phyloP scores from a whole-genome alignment of 2,329 filamentous ascomycete genomes.

The Clarireedia hainanense region DNA sequence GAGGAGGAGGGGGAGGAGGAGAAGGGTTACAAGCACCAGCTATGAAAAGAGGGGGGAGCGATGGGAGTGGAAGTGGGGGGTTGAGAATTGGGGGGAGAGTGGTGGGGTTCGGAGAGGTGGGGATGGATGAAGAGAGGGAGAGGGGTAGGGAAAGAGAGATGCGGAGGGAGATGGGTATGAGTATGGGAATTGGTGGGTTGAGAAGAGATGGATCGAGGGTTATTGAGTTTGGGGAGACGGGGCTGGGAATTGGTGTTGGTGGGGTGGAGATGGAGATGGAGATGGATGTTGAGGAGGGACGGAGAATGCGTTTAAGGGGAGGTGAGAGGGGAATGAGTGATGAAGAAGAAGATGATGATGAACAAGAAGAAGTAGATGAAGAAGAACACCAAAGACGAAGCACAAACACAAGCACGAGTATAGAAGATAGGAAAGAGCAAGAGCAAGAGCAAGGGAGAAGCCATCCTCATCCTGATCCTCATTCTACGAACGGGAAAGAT shows the following conservation, averaged over 20 bases:
- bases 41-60: conserved; percentile 12
- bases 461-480: too few species aligned
- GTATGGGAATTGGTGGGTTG: background rate
- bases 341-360: background rate
- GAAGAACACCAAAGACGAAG: background rate
- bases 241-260: background rate
- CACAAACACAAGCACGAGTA: too few species aligned
- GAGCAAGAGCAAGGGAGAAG: too few species aligned
- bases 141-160: too few species aligned
- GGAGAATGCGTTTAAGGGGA: background rate
- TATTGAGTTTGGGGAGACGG: conserved; percentile 1
- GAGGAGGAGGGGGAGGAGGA: background rate
- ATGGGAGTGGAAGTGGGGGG: conserved; percentile 12
- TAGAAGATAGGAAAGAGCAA: too few species aligned
- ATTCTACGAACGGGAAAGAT: too few species aligned
- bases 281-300: background rate
- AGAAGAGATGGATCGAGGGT: background rate
- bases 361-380: background rate
- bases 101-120: conserved; percentile 19
- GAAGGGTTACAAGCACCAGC: background rate
- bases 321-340: background rate
- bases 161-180: background rate
- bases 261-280: background rate
- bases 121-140: conserved; percentile 5
- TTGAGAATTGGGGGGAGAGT: conserved; percentile 10